phyloP scores from a whole-genome alignment of 73 alveolate species.

The Paramecium primaurelia region DNA sequence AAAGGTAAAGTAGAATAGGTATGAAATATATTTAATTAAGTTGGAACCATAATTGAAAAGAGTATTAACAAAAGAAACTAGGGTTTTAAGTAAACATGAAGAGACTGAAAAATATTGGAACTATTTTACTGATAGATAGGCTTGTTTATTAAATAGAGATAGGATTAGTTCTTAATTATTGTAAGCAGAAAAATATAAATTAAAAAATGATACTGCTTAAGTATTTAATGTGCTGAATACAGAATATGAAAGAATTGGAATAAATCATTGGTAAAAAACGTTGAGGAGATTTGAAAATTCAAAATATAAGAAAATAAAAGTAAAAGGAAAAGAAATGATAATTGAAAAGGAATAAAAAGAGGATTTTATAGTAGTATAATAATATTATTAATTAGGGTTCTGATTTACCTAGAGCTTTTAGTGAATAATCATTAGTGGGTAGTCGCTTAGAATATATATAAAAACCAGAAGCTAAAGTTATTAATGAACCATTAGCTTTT shows the following conservation, averaged over 20 bases:
- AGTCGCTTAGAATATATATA: neutral
- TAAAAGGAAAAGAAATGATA: neutral
- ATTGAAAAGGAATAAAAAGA: neutral
- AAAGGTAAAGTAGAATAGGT: neutral
- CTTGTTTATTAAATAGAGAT: neutral
- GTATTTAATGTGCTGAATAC: neutral
- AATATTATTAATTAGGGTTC: neutral
- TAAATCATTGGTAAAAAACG: neutral
- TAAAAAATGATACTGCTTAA: neutral
- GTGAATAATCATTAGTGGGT: neutral
- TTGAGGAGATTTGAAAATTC: neutral
- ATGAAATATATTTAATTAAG: neutral
- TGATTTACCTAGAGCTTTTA: slow-evolving; percentile 34
- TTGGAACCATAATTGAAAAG: neutral
- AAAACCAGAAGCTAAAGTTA: neutral
- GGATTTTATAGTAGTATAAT: slow-evolving; percentile 24
- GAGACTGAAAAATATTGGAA: slow-evolving; percentile 30
- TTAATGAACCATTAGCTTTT: neutral
- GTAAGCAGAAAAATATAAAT: neutral
- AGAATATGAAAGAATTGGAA: slow-evolving; percentile 19
- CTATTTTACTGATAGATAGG: neutral
- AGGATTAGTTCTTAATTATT: neutral
- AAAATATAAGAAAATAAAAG: neutral
- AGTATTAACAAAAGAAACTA: neutral
- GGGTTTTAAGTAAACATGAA: neutral